phyloP scores from a whole-genome alignment of 164 flowering plant genomes.

The Amborella trichopoda region DNA sequence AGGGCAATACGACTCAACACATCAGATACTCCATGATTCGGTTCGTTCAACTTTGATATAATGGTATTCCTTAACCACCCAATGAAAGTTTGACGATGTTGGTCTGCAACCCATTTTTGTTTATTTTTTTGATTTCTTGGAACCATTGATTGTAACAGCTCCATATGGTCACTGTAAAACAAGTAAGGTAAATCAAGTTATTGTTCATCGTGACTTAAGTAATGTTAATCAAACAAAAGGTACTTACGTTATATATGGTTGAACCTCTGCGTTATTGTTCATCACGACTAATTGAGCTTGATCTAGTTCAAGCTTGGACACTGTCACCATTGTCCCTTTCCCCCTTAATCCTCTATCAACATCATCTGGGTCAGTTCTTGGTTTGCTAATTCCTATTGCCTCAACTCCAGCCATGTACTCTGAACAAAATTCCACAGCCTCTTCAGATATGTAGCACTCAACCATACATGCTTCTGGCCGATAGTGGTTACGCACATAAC shows the following conservation, averaged over 20 bases:
- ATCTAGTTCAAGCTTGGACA: neutral
- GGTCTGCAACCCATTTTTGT: no score
- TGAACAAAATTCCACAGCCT: constrained; percentile 5
- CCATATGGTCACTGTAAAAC: neutral
- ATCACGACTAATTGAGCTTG: no score
- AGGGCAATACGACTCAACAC: neutral
- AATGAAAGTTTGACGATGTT: neutral
- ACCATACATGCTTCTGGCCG: constrained; percentile 7
- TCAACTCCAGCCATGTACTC: neutral
- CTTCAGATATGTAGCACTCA: constrained; percentile 4
- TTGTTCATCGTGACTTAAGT: neutral
- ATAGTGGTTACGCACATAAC: constrained; percentile 3
- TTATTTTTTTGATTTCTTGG: no score
- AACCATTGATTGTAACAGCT: no score
- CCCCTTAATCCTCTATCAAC: neutral
- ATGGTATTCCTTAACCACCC: neutral
- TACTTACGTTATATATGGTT: neutral
- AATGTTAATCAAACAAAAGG: neutral
- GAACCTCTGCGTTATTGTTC: neutral
- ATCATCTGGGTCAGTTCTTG: neutral
- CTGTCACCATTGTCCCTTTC: neutral
- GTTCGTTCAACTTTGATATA: no score
- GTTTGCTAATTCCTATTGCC: neutral
- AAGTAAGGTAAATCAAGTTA: neutral
- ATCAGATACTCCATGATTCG: neutral